Base-by-base conservation (phyloP, 2,329 filamentous ascomycete species). In the Aspergillus piperis region DNA sequence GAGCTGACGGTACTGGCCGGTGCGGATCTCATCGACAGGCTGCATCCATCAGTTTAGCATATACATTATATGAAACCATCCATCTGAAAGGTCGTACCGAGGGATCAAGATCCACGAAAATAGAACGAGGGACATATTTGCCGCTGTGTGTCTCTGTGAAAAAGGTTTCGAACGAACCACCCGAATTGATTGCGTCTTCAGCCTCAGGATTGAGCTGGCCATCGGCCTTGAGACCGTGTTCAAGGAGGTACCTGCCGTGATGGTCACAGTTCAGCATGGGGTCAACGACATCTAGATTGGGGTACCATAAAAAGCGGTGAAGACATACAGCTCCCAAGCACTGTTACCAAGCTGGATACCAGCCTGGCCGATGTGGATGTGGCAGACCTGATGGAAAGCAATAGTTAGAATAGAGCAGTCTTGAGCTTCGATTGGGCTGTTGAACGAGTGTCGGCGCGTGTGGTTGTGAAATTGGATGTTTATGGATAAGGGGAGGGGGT, bases 341-440 rank as follows among this genome's bases (percentile, higher is more conserved):
- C 83, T 85, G 79, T 88, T 88, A 70, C 86, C 86, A 61, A 89
- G 83, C 81, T 89, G 86, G 58, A 81, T 83, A 75, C 86, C 86
- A 76, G 86, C 86, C 79, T 89, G 86, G 76, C 86, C 86, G 75
- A 89, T 86, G 74, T 88, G 86, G 69, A 89, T 78, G 77, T 89
- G 86, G 73, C 83, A 84, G 74, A 89, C 83, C 86, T 88, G 67
- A 41, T 56, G 5, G 8, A 48, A 54, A 58, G 54, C 27, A 60
- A 5, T 39, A 1, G 51, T 68, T 58, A 67, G 62, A 41, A 56
- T 62, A 21, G 25, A 25, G 39, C 27, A 5, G 21, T 23, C 8
- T 44, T 38, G 30, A 51, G 4, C 8, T 8, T 17, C 1, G 10
- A 38, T 30, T 2, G 19, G 27, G n/a, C 8, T 2, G 13, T 30